phyloP scores from a whole-genome alignment of 1,284 basidiomycete species.

The Cryptococcus wingfieldii region DNA sequence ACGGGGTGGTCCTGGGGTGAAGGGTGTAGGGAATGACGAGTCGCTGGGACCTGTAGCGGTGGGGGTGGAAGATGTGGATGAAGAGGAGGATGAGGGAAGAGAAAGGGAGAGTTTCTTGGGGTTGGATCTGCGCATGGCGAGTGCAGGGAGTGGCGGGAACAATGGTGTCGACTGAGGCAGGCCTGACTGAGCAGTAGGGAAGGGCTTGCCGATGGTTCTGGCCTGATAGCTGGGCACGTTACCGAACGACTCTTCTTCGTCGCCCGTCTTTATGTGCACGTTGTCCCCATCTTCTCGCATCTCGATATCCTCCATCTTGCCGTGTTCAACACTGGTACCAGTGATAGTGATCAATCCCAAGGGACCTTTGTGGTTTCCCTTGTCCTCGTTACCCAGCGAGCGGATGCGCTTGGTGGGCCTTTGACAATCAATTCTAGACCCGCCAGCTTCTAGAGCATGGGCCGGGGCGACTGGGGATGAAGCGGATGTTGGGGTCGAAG shows the following conservation, averaged over 20 bases:
- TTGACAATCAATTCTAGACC: neutral
- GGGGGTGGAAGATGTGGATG: slow-evolving; percentile 9
- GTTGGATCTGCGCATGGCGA: slow-evolving; percentile 33
- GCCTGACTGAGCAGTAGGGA: neutral
- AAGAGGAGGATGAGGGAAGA: slow-evolving; percentile 17
- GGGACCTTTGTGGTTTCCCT: neutral
- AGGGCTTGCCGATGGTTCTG: neutral
- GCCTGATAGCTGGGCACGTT: neutral
- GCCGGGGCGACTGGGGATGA: neutral
- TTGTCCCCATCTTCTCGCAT: slow-evolving; percentile 1
- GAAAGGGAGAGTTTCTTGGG: slow-evolving; percentile 38
- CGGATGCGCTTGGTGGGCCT: slow-evolving; percentile 9
- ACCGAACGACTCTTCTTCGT: neutral
- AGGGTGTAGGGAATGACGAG: slow-evolving; percentile 24
- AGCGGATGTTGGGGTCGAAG: neutral
- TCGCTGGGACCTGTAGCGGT: slow-evolving; percentile 3
- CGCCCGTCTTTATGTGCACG: neutral
- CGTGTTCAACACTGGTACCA: neutral
- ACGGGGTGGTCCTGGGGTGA: slow-evolving; percentile 34
- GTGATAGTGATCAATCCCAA: slow-evolving; percentile 1
- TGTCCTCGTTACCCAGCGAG: neutral
- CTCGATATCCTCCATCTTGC: neutral
- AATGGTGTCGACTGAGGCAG: neutral
- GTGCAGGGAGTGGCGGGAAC: slow-evolving; percentile 14
- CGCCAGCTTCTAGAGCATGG: neutral